A percentile compares a stretch with the other conserved stretches of the same genome.
Conservation (phyloP, 192 early-diverging fungal genomes). For the Backusella macrospora region DNA sequence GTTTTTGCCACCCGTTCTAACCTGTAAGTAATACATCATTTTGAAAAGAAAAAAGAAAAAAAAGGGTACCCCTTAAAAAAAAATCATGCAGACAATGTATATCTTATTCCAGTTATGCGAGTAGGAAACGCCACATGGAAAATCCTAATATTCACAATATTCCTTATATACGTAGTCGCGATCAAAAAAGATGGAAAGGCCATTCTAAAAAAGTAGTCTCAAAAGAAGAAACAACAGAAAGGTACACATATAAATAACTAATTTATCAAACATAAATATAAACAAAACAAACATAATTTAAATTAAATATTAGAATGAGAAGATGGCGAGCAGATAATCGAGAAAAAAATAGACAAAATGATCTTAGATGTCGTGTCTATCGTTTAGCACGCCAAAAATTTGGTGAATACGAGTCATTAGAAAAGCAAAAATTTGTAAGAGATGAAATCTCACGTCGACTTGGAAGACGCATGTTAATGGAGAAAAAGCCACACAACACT, state of each 20-base stretch:
- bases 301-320: conserved; percentile 50
- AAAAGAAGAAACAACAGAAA: conserved; percentile 52
- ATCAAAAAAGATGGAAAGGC: conserved; percentile 57
- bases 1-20: conserved; percentile 46
- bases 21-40: conserved; percentile 26
- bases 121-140: conserved; percentile 51
- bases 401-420: conserved; percentile 62
- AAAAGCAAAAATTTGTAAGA: conserved; percentile 66
- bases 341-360: conserved; percentile 65
- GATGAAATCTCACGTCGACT: conserved; percentile 60
- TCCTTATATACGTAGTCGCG: conserved; percentile 52
- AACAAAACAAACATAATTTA: too few species aligned
- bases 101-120: conserved; percentile 11
- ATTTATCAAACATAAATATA: neutral
- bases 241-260: conserved; percentile 17
- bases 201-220: conserved; percentile 56
- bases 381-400: conserved; percentile 62
- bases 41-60: neutral
- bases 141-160: conserved; percentile 58
- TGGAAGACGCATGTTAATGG: conserved; percentile 35
- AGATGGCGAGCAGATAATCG: conserved; percentile 54
- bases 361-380: conserved; percentile 75
- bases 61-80: neutral
- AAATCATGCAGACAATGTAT: neutral
- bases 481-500: neutral